Percentiles rank a stretch among this genome's conserved stretches.
Evolutionary conservation across 2,329 filamentous ascomycete species (phyloP).

Genomic region (Aspergillus neotritici): DNA sequence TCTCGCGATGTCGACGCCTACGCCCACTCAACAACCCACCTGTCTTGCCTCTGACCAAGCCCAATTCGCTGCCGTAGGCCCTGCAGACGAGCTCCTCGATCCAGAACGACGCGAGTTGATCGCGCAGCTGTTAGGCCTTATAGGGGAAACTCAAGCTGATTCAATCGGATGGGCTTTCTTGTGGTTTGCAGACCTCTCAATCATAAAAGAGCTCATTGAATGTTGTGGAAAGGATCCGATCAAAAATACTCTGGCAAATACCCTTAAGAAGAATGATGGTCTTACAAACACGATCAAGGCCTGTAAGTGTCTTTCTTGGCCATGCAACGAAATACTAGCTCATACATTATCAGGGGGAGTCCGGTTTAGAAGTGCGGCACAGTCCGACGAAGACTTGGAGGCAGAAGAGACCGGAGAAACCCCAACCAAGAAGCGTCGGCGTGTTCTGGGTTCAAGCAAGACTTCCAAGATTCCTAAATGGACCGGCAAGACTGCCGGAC

Average conservation of each 20-base stretch:
- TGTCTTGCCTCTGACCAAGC: background rate
- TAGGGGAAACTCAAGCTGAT: background rate
- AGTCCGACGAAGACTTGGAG: background rate
- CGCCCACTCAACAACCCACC: background rate
- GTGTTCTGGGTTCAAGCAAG: background rate
- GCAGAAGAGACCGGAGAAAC: background rate
- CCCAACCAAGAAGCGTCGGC: constrained; percentile 1
- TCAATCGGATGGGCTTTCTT: background rate
- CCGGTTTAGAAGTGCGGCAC: background rate
- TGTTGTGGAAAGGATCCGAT: no score
- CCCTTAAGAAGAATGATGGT: background rate
- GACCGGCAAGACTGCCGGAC: background rate
- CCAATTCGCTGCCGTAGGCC: background rate
- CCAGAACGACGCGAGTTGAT: background rate
- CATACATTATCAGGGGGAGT: background rate
- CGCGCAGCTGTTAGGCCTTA: background rate
- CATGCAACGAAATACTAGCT: background rate
- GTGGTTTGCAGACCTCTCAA: background rate
- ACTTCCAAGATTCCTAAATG: background rate
- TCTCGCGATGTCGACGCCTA: background rate
- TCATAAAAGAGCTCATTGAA: background rate
- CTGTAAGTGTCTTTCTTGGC: background rate
- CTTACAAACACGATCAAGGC: background rate
- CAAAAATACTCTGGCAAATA: no score
- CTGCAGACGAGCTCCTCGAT: constrained; percentile 1